These are phyloP conservation scores for Steccherinum ochraceum DNA, from an alignment of 768 basidiomycete genomes.

Conservation along the genomic window DNA sequence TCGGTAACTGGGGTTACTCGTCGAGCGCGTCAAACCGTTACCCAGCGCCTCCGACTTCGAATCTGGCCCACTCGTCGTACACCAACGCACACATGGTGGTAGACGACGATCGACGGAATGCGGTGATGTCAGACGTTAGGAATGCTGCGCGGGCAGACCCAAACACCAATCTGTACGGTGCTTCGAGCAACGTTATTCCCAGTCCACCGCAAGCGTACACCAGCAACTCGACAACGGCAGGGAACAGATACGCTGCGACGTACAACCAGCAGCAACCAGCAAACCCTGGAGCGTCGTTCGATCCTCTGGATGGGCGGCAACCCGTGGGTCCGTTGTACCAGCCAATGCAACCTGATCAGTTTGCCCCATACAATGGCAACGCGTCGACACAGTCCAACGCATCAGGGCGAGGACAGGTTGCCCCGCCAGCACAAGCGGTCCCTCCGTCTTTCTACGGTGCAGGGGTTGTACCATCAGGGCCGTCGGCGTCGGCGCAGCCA, in stretches of 20 bases:
- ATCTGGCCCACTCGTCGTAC: slow-evolving; percentile 56
- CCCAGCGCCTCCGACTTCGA: slow-evolving; percentile 61
- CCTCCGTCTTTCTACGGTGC: slow-evolving; percentile 68
- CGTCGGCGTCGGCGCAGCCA: slow-evolving; percentile 14
- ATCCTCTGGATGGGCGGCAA: slow-evolving; percentile 53
- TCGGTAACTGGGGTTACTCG: slow-evolving; percentile 45
- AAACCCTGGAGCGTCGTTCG: slow-evolving; percentile 33
- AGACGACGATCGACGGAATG: slow-evolving; percentile 68
- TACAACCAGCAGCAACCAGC: slow-evolving; percentile 38
- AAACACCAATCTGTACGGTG: slow-evolving; percentile 34
- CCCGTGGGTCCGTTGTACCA: slow-evolving; percentile 69
- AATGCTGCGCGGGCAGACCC: slow-evolving; percentile 50
- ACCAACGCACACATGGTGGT: slow-evolving; percentile 52
- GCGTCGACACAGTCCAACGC: slow-evolving; percentile 25
- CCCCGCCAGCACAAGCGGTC: slow-evolving; percentile 44
- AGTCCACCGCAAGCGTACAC: slow-evolving; percentile 74
- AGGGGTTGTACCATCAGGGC: slow-evolving; percentile 46
- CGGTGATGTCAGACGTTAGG: slow-evolving; percentile 77
- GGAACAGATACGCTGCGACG: slow-evolving; percentile 54
- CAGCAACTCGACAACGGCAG: slow-evolving; percentile 42
- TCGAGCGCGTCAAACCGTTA: slow-evolving; percentile 25
- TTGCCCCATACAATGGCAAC: slow-evolving; percentile 44
- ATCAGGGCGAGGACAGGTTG: slow-evolving; percentile 36
- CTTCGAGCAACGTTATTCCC: slow-evolving; percentile 48
- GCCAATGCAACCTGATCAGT: slow-evolving; percentile 82